A percentile compares a stretch with the other conserved stretches of the same genome.
phyloP scores from a whole-genome alignment of 2,329 filamentous ascomycete genomes.

The Westerdykella ornata region DNA sequence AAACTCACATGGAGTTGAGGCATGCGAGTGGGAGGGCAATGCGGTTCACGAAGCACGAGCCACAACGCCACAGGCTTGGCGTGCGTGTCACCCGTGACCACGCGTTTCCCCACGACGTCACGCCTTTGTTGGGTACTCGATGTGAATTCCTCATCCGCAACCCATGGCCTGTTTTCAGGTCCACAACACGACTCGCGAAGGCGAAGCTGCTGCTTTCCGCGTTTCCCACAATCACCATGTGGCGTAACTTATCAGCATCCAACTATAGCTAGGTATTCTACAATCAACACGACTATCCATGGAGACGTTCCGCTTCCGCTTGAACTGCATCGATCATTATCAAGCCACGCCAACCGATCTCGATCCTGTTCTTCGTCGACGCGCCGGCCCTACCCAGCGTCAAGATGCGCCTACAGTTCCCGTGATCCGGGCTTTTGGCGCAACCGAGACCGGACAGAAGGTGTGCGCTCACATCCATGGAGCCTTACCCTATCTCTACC shows the following conservation, averaged over 20 bases:
- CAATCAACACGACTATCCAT: constrained; percentile 36
- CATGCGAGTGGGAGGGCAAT: not conserved
- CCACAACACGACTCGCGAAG: not conserved
- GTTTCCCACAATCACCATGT: constrained; percentile 12
- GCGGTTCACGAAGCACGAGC: not conserved
- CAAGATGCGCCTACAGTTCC: constrained; percentile 67
- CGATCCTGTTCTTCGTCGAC: constrained; percentile 70
- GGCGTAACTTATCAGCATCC: constrained; percentile 2
- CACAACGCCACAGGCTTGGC: constrained; percentile 12
- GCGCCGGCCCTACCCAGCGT: constrained; percentile 50
- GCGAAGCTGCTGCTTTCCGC: too few relatives aligned
- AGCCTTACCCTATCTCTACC: constrained; percentile 89
- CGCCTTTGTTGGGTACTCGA: constrained; percentile 6
- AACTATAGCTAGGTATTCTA: not conserved
- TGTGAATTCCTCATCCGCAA: not conserved
- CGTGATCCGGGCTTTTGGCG: constrained; percentile 82
- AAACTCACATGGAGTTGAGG: not conserved
- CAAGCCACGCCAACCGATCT: constrained; percentile 71
- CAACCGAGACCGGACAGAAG: constrained; percentile 90
- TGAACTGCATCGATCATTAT: constrained; percentile 96
- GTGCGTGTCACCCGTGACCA: constrained; percentile 16
- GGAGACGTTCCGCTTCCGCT: constrained; percentile 78
- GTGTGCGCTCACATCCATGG: constrained; percentile 95
- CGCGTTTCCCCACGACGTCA: constrained; percentile 16
- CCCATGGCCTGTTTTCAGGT: constrained; percentile 3